Base-by-base conservation (phyloP, 2,329 filamentous ascomycete genomes). In the Sporothrix humicola region DNA sequence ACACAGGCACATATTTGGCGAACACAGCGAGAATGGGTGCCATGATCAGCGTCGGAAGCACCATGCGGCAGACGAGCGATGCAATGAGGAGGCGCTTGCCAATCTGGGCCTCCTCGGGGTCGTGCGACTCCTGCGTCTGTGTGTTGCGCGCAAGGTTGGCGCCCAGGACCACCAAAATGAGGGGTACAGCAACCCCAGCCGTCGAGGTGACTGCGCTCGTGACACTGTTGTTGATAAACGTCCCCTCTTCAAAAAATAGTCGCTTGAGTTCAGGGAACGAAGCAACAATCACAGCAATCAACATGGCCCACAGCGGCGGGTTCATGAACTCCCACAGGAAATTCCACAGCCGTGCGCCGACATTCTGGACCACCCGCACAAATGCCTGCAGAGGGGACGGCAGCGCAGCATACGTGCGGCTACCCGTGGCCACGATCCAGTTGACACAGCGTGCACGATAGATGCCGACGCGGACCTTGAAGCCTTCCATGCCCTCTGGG, bases 321-420 rank as follows among this genome's bases (percentile, higher is more conserved):
- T 98, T 98, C 95, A 99, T 98, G 81, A 98, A 97, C 66, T 93
- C 92, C 92, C 93, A 96, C 13, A 95, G 81, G 71, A 94, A 94
- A 68, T 83, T 83, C 77, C 88, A 82, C 31, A 66, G 77, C 93
- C 75, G 81, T 87, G 81, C 77, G 78, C 81, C 61, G 81, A 83
- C 20, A 83, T 77, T 12, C 68, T 80, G 78, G 8, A 82, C 15
- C 58, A 78, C 78, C 2, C 77, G 74, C 15, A 86, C 76, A 0
- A 75, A 63, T 5, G 76, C 74, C 77, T 85, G 86, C 48, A 85
- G 42, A 4, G 85, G 82, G 2, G 56, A 69, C 0, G 87, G 87
- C 20, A 87, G 80, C n/a, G 79, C 73, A 56, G 79, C 76, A 72
- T 81, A 84, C 6, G 78, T 75, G 56, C 79, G 79, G 9, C 73